These are phyloP conservation scores for Ophiostoma perfectum DNA, from an alignment of 2,329 filamentous ascomycete genomes.

Conservation along the genomic window DNA sequence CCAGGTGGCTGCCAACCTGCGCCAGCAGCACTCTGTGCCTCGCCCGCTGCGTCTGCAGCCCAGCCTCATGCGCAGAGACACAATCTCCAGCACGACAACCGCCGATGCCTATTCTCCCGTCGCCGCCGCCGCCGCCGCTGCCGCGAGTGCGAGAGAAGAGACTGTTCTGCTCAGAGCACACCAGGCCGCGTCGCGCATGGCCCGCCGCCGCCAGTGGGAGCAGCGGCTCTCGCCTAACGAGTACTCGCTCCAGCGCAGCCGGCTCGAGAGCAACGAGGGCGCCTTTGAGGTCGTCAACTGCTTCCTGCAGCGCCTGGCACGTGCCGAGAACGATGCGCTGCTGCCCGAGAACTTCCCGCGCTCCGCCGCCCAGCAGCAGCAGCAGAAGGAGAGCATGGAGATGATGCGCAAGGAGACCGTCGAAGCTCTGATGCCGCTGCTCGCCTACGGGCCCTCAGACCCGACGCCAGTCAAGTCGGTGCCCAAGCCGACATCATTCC, in stretches of 20 bases:
- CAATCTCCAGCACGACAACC: neutral
- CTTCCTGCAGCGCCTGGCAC: slow-evolving; percentile 23
- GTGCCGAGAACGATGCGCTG: slow-evolving; percentile 25
- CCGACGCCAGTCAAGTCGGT: neutral
- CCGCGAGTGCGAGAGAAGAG: slow-evolving; percentile 4
- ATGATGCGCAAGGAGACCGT: slow-evolving; percentile 22
- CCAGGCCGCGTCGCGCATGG: slow-evolving; percentile 22
- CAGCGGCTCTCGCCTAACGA: slow-evolving; percentile 2
- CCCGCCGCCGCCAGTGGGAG: slow-evolving; percentile 19
- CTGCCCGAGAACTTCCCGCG: slow-evolving; percentile 18
- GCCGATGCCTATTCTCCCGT: neutral
- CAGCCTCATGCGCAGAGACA: slow-evolving; percentile 5
- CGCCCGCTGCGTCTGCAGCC: slow-evolving; percentile 22
- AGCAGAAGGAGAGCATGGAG: slow-evolving; percentile 15
- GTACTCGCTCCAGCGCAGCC: slow-evolving; percentile 1
- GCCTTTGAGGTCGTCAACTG: slow-evolving; percentile 21
- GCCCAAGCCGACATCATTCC: neutral
- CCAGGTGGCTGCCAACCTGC: slow-evolving; percentile 6
- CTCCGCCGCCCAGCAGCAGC: slow-evolving; percentile 14
- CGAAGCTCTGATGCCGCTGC: slow-evolving; percentile 23
- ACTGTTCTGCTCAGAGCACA: slow-evolving; percentile 17
- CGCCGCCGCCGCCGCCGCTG: neutral
- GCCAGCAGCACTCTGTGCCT: slow-evolving; percentile 11
- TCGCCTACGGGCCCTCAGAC: slow-evolving; percentile 20
- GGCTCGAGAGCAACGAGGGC: slow-evolving; percentile 23